Evolutionary conservation across 148 eudicot species (phyloP).

Genomic region (Talinum fruticosum): DNA sequence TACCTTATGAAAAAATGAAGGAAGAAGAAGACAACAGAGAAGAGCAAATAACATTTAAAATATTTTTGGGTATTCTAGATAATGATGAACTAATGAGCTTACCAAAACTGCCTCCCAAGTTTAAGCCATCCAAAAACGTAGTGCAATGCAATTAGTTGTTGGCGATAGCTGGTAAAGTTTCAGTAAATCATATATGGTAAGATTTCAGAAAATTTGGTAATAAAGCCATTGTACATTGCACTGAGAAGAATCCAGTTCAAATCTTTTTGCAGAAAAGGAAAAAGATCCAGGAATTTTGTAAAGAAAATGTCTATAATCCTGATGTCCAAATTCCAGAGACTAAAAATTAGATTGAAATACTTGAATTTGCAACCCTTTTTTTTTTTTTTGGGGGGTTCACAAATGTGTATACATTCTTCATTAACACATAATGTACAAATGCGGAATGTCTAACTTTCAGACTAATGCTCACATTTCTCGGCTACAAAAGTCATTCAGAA

Average conservation of each 20-base stretch:
- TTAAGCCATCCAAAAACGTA: background rate
- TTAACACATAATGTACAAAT: background rate
- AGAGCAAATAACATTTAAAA: too few relatives aligned
- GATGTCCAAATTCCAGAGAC: background rate
- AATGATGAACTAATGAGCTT: background rate
- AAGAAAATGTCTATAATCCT: background rate
- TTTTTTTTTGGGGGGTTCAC: too few relatives aligned
- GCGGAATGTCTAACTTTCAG: background rate
- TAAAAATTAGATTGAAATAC: background rate
- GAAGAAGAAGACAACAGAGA: too few relatives aligned
- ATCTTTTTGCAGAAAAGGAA: background rate
- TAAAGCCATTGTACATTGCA: background rate
- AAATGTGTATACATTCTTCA: background rate
- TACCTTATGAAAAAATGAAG: too few relatives aligned
- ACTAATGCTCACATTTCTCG: background rate
- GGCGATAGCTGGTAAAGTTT: background rate
- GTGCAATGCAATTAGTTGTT: background rate
- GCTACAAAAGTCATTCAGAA: background rate
- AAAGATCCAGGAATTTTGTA: background rate
- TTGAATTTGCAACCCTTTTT: too few relatives aligned
- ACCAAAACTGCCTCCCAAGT: background rate
- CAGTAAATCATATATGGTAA: background rate
- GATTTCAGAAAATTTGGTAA: background rate
- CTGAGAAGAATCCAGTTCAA: background rate
- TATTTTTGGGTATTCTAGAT: background rate